Evolutionary conservation across 495 filamentous ascomycete species (phyloP).

Genomic region (Sabuloglossum arenarium): DNA sequence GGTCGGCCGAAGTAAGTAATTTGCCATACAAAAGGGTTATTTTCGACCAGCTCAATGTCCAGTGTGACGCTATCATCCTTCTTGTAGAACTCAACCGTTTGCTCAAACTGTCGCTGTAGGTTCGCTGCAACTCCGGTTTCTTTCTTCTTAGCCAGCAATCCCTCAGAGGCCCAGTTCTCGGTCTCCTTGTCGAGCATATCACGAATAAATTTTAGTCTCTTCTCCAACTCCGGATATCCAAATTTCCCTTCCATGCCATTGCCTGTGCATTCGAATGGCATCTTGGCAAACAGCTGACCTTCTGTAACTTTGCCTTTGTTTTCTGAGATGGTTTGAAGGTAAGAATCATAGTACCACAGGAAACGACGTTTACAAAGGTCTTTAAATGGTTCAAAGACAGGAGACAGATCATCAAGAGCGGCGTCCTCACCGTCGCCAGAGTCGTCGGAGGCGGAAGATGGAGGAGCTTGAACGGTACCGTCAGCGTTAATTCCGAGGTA

Average conservation of each 20-base stretch:
- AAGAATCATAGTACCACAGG: constrained; percentile 87
- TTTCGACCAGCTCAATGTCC: constrained; percentile 49
- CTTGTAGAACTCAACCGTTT: constrained; percentile 55
- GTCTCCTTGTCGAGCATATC: constrained; percentile 51
- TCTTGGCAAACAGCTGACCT: constrained; percentile 40
- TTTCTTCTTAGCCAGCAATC: constrained; percentile 35
- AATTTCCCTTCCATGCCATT: constrained; percentile 83
- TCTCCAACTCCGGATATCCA: constrained; percentile 55
- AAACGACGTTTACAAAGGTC: constrained; percentile 85
- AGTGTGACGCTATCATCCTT: constrained; percentile 44
- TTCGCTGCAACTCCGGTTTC: constrained; percentile 61
- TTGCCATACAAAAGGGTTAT: constrained; percentile 47
- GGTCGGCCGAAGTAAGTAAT: constrained; percentile 76
- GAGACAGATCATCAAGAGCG: constrained; percentile 27
- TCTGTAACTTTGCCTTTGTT: constrained; percentile 37
- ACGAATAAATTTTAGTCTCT: constrained; percentile 43
- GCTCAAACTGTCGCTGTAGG: constrained; percentile 64
- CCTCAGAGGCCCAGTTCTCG: constrained; percentile 46
- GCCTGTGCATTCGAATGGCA: constrained; percentile 64
- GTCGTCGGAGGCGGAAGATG: constrained; percentile 19
- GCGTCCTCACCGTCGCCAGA: constrained; percentile 30
- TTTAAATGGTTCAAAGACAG: constrained; percentile 57
- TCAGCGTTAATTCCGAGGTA: constrained; percentile 44
- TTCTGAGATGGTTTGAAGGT: constrained; percentile 45
- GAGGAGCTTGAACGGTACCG: constrained; percentile 19